phyloP scores from a whole-genome alignment of 2,329 filamentous ascomycete species.

The Paecilomyces formosus region DNA sequence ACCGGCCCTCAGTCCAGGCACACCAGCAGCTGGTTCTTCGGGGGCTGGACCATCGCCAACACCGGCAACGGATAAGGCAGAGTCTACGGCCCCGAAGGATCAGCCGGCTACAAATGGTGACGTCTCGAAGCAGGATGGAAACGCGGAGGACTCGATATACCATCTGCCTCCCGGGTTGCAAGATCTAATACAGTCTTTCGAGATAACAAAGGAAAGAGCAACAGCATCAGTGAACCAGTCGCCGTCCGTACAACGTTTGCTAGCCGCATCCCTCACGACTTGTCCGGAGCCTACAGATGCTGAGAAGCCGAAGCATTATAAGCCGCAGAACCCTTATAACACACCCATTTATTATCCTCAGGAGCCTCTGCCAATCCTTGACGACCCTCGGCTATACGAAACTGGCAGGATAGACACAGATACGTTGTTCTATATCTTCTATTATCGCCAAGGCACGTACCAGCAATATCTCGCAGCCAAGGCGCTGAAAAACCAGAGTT shows the following conservation, averaged over 20 bases:
- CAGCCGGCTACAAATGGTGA: slow-evolving; percentile 44
- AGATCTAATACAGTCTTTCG: slow-evolving; percentile 86
- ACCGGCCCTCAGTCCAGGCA: slow-evolving; percentile 41
- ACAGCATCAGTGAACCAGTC: slow-evolving; percentile 46
- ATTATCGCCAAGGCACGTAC: slow-evolving; percentile 94
- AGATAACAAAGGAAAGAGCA: slow-evolving; percentile 67
- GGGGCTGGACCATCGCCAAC: slow-evolving; percentile 37
- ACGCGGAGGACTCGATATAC: slow-evolving; percentile 74
- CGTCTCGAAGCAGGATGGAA: slow-evolving; percentile 37
- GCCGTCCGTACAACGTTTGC: slow-evolving; percentile 63
- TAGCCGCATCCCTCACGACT: slow-evolving; percentile 64
- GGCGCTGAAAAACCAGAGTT: slow-evolving; percentile 96
- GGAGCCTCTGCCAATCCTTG: slow-evolving; percentile 83
- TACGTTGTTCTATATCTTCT: slow-evolving; percentile 97
- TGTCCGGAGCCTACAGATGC: slow-evolving; percentile 71
- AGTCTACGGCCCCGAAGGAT: slow-evolving; percentile 34
- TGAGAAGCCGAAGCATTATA: slow-evolving; percentile 76
- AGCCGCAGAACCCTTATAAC: slow-evolving; percentile 71
- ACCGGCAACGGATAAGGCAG: slow-evolving; percentile 40
- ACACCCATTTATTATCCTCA: slow-evolving; percentile 82
- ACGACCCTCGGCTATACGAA: slow-evolving; percentile 78
- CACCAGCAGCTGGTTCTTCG: slow-evolving; percentile 32
- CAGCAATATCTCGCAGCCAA: slow-evolving; percentile 94
- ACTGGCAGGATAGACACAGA: slow-evolving; percentile 78
- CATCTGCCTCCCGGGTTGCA: slow-evolving; percentile 83